Conservation (phyloP, 768 basidiomycete genomes). For the Boletus tylopilopsis region DNA sequence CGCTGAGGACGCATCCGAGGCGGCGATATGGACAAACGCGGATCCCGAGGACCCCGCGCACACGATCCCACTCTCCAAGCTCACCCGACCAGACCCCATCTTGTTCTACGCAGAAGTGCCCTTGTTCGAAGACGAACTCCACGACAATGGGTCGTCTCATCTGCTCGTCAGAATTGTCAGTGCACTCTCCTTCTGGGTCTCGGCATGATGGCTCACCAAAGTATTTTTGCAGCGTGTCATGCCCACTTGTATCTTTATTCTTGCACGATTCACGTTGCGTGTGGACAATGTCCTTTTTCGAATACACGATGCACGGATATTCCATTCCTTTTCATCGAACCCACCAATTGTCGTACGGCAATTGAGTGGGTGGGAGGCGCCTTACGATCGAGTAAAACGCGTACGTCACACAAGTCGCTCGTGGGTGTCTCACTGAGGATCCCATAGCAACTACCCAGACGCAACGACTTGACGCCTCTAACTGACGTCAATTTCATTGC, state of each 20-base stretch:
- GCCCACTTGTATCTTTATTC: constrained; percentile 91
- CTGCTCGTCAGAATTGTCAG: constrained; percentile 84
- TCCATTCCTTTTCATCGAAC: constrained; percentile 69
- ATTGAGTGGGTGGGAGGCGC: constrained; percentile 85
- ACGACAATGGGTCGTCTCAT: constrained; percentile 91
- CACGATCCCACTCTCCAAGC: constrained; percentile 76
- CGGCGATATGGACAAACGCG: constrained; percentile 46
- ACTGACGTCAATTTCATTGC: constrained; percentile 85
- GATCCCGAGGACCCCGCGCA: constrained; percentile 57
- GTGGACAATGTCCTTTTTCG: constrained; percentile 96
- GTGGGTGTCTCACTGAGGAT: not conserved
- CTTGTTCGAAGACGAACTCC: constrained; percentile 93
- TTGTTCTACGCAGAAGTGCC: constrained; percentile 97
- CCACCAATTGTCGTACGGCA: constrained; percentile 73
- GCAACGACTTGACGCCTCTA: constrained; percentile 81
- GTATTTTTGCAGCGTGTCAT: constrained; percentile 77
- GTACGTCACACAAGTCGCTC: constrained; percentile 39
- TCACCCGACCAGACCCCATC: constrained; percentile 90
- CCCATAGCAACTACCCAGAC: constrained; percentile 60
- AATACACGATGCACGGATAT: constrained; percentile 83
- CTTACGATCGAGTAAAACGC: constrained; percentile 74
- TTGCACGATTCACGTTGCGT: constrained; percentile 86
- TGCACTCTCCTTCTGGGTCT: constrained; percentile 6
- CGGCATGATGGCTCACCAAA: not conserved
- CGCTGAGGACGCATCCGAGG: constrained; percentile 8